Base-by-base conservation (phyloP, 352 stramenopile species). In the Phytophthora syringae region DNA sequence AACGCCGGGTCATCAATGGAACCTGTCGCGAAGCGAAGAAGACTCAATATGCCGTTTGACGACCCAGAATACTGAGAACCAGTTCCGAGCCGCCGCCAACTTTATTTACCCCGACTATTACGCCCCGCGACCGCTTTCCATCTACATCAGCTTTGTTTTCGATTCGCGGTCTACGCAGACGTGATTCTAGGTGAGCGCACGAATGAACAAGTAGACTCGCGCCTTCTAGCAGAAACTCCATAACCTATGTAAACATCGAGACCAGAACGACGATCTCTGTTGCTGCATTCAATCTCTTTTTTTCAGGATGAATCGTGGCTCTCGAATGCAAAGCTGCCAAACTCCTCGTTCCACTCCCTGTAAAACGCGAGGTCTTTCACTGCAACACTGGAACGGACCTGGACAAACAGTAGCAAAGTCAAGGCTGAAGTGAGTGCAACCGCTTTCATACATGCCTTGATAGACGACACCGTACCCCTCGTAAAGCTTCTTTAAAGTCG, bases 321-420 rank as follows among this genome's bases (percentile, higher is more conserved):
- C 37, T 92, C 82, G 20, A 95, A 93, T 0, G 82, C 65, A 62
- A 95, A 94, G 51, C 87, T 98, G 5, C 94, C 94, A 49, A 98
- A 98, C 43, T 97, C 88, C 7, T 94, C 85, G 53, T 98, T 98
- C 94, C 94, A 98, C 37, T 95, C 72, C 34, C 91, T 77, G 59
- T 98, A 98, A 52, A 93, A 93, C 2, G 93, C 74, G 18, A 99
- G 81, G 67, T 99, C 97, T 22, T 95, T 94, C 16, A 82, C 70
- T 7, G 94, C 91, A 16, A 99, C 98, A 71, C 95, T 99, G 16
- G 97, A 97, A 42, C 93, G 94, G 44, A 98, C 98, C 72, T 94
- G 79, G 3, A 34, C 21, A 52, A 32, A 5, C 2, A 5, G 28
- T 7, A 59, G 55, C 3, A 22, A 66, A 13, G 0, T 16, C 39